Evolutionary conservation across 2,329 filamentous ascomycete genomes (phyloP), one percentile per base, ranked within the genome.

Genomic region (Incumbomyces delicatus): DNA sequence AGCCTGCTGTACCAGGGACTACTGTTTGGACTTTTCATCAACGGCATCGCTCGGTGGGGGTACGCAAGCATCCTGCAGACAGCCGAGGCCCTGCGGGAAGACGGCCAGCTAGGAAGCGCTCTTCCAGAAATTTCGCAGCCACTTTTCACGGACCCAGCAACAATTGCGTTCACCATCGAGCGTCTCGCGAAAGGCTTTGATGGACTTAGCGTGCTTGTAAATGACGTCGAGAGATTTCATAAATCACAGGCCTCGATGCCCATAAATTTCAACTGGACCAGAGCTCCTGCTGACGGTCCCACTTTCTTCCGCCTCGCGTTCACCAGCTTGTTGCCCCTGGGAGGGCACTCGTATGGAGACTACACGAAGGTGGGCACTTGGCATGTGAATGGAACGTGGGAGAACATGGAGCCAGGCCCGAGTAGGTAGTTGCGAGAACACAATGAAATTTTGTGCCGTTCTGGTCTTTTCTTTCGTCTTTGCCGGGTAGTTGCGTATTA

Each of bases 21-120:
- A 5, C 66, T 81, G 0, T 61, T 80, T 10, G 78, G 77, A 1
- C 63, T 81, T 0, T 81, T 80, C 61, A 74, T 81, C 64, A 81
- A 80, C 56, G 77, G 77, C 27, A 72, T 78, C 44, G 77, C 77
- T 2, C 67, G 77, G n/a, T 81, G 77, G 77, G 77, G 76, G 2
- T 81, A 79, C 57, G 77, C 73, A 53, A 70, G 66, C 44, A 77
- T 81, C 47, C 66, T 81, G 0, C 70, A 81, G 55, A 80, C 77
- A 0, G 72, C 75, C 1, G 68, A 61, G 2, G 68, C 71, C 16
- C 59, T 81, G 27, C 61, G 66, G 11, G 59, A 62, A 30, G 65
- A 63, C 30, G 53, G 44, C 12, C 41, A 44, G 14, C 33, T 52
- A 2, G 52, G 48, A 17, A 51, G 52, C 36, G 10, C 47, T 6